Evolutionary conservation across 2,329 filamentous ascomycete genomes (phyloP).

Genomic region (Arthrobotrys iridis): DNA sequence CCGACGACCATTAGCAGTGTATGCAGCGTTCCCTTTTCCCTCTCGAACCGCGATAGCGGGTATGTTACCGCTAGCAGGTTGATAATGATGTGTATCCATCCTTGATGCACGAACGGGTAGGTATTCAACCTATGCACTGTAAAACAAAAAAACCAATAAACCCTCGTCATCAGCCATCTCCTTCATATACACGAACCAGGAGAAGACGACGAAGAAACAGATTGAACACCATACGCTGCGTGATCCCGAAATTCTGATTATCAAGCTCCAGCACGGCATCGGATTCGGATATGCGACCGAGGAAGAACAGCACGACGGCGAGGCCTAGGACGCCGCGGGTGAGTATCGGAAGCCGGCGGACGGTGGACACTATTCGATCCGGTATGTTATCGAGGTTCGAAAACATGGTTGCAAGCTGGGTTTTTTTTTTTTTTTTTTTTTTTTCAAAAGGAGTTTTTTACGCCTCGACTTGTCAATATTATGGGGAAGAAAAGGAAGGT

Average conservation of each 20-base stretch:
- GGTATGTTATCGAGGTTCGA: slow-evolving; percentile 34
- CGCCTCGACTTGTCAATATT: background rate
- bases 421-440: background rate
- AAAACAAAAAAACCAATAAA: background rate
- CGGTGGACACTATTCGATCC: slow-evolving; percentile 36
- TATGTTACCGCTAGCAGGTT: slow-evolving; percentile 84
- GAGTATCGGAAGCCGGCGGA: slow-evolving; percentile 48
- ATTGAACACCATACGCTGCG: slow-evolving; percentile 31
- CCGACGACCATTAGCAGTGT: slow-evolving; percentile 89
- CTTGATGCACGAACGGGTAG: slow-evolving; percentile 85
- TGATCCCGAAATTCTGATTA: slow-evolving; percentile 31
- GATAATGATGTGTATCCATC: slow-evolving; percentile 80
- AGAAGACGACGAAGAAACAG: background rate
- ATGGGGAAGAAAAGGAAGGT: background rate
- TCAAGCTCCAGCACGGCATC: slow-evolving; percentile 35
- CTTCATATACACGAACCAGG: background rate
- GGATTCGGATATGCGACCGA: slow-evolving; percentile 34
- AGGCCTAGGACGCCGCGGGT: slow-evolving; percentile 33
- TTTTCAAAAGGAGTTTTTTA: background rate
- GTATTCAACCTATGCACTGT: slow-evolving; percentile 92
- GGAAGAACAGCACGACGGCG: slow-evolving; percentile 21
- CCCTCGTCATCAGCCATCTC: slow-evolving; percentile 4
- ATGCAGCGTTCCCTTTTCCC: slow-evolving; percentile 88
- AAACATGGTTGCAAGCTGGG: slow-evolving; percentile 18
- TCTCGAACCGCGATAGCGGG: slow-evolving; percentile 92